Evolutionary conservation across 495 filamentous ascomycete genomes (phyloP).

Genomic region (Lindgomyces ingoldianus): DNA sequence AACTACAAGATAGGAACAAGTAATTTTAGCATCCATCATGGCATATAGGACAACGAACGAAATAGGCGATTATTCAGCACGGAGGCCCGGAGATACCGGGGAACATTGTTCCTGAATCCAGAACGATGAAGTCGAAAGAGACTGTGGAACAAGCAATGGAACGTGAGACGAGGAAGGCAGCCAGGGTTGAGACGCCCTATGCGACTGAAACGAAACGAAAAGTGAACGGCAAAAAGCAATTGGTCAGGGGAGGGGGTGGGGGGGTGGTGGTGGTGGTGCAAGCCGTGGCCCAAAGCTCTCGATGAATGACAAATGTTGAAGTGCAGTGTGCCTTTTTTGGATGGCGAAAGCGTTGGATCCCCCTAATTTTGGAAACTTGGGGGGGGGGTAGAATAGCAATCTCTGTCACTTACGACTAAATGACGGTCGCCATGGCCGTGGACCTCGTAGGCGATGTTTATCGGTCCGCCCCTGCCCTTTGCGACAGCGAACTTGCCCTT

Average conservation of each 20-base stretch:
- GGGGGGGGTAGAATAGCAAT: no score
- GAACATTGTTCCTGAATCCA: background rate
- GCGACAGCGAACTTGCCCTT: conserved; percentile 64
- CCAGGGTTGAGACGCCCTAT: conserved; percentile 27
- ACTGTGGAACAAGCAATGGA: conserved; percentile 30
- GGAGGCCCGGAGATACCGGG: conserved; percentile 1
- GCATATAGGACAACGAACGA: background rate
- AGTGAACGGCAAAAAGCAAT: conserved; percentile 3
- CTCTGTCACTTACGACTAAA: conserved; percentile 64
- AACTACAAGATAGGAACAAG: conserved; percentile 44
- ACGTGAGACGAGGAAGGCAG: conserved; percentile 22
- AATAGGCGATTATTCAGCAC: background rate
- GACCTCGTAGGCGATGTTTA: conserved; percentile 73
- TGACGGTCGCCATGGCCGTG: conserved; percentile 72
- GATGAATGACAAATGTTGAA: conserved; percentile 25
- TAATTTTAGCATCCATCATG: background rate
- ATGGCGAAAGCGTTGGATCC: background rate
- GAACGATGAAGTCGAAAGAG: conserved; percentile 23
- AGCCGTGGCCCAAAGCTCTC: conserved; percentile 10
- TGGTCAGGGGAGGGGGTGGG: background rate
- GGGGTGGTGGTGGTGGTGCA: no score
- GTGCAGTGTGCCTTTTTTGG: conserved; percentile 21
- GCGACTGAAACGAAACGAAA: conserved; percentile 37
- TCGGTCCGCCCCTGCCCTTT: conserved; percentile 63
- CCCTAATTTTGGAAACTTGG: conserved; percentile 22